Percentiles rank a stretch among this genome's conserved stretches.
These are phyloP conservation scores for Linnemannia schmuckeri DNA, from an alignment of 192 early-diverging fungal genomes.

Conservation along the genomic window DNA sequence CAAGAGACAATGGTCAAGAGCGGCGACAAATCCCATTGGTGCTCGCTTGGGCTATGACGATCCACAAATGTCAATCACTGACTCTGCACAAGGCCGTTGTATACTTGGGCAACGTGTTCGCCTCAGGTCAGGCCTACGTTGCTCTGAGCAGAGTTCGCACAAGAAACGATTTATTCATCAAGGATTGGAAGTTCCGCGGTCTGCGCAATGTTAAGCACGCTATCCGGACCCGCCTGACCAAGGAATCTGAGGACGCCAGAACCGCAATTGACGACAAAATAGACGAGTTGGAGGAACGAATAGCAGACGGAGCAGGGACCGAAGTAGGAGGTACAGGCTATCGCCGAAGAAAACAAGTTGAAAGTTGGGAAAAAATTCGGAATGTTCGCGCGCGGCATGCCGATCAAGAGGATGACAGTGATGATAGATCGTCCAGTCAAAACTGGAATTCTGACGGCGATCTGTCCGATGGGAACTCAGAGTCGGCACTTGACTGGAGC, in stretches of 20 bases:
- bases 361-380: too few species aligned
- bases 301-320: neutral
- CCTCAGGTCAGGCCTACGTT: slow-evolving; percentile 25
- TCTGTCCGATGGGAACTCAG: too few species aligned
- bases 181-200: neutral
- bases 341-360: too few species aligned
- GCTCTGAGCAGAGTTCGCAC: slow-evolving; percentile 18
- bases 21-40: slow-evolving; percentile 23
- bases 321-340: too few species aligned
- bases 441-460: too few species aligned
- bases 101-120: neutral
- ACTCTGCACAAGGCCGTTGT: slow-evolving; percentile 14
- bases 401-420: too few species aligned
- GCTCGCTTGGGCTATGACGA: slow-evolving; percentile 20
- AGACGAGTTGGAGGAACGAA: too few species aligned
- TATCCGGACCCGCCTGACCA: slow-evolving; percentile 9
- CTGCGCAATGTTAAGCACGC: neutral
- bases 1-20: slow-evolving; percentile 8
- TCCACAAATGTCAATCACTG: slow-evolving; percentile 14
- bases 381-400: too few species aligned
- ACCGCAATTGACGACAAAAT: neutral
- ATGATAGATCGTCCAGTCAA: too few species aligned
- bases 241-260: slow-evolving; percentile 20
- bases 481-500: too few species aligned
- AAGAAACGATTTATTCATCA: slow-evolving; percentile 6